Conservation (phyloP, 2,329 filamentous ascomycete species). For the Aureobasidium sp. region DNA sequence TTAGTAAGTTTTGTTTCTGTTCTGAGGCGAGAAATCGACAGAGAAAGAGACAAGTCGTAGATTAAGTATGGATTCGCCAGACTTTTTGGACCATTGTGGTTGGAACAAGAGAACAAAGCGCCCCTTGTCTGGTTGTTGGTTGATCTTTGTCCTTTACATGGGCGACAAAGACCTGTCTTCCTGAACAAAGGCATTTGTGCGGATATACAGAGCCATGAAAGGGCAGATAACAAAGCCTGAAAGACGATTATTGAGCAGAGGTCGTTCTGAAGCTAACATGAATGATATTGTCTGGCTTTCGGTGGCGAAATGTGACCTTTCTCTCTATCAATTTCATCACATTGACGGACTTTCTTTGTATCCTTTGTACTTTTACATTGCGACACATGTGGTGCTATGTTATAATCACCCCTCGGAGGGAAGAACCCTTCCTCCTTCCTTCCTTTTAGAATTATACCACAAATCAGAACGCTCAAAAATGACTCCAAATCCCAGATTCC, state of each 20-base stretch:
- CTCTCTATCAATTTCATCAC: too few species aligned
- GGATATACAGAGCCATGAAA: background rate
- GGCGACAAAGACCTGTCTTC: background rate
- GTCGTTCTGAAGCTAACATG: background rate
- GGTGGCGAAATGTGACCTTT: background rate
- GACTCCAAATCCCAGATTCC: background rate
- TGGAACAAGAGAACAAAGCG: background rate
- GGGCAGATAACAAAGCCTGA: background rate
- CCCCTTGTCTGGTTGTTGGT: background rate
- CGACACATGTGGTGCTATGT: background rate
- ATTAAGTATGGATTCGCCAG: too few species aligned
- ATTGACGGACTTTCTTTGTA: background rate
- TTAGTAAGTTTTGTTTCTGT: background rate
- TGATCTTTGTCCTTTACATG: background rate
- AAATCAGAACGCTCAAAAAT: background rate
- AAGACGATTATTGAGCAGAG: too few species aligned
- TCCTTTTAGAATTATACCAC: background rate
- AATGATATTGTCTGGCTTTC: background rate
- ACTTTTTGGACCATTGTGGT: background rate
- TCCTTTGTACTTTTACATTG: background rate
- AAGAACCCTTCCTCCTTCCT: background rate
- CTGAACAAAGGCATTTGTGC: background rate
- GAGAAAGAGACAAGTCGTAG: too few species aligned
- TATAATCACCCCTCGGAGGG: background rate
- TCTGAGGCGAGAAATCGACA: too few species aligned